Evolutionary conservation across 2,329 filamentous ascomycete genomes (phyloP), one percentile per base, ranked within the genome.

Genomic region (Escovopsis sp.): DNA sequence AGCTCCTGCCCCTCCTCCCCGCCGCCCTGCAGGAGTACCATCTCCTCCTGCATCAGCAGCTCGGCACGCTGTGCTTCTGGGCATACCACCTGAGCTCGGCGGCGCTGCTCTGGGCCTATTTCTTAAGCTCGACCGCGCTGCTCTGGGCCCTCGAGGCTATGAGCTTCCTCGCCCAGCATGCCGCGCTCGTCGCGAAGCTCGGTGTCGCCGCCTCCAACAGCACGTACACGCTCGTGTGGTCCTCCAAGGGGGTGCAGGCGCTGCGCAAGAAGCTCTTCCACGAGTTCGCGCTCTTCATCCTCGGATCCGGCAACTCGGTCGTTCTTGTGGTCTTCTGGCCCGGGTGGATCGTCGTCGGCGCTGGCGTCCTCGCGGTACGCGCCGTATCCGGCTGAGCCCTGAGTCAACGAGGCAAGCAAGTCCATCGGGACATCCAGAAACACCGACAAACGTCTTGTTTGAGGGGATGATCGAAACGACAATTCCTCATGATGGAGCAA

Each of bases 321-420:
- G 57, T 65, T 40, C 48, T 72, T 23, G 31, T 71, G 39, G 41
- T 72, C 41, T 68, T 74, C 43, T 74, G 69, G 70, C 70, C 70
- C 0, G 70, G 70, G 0, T 73, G 70, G 69, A 52, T 61, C 39
- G 40, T 72, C 19, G 39, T 73, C 21, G 62, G 47, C 2, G 49
- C 57, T 6, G 43, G 50, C n/a, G 40, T 49, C 2, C 53, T 58
- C 43, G 48, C 48, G 3, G 29, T 52, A 26, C 63, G 56, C 50
- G 43, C 46, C 38, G 50, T 55, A 35, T 43, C 50, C 36, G 49
- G 49, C 11, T 61, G 55, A 60, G 41, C 35, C 40, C 31, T 32
- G 16, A 35, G 21, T n/a, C n/a, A n/a, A n/a, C n/a, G n/a, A n/a
- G n/a, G n/a, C n/a, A n/a, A n/a, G n/a, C n/a, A 33, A 21, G 21